Percentiles rank a stretch among this genome's conserved stretches.
phyloP scores from a whole-genome alignment of 164 flowering plant species.

The Buxus sempervirens region DNA sequence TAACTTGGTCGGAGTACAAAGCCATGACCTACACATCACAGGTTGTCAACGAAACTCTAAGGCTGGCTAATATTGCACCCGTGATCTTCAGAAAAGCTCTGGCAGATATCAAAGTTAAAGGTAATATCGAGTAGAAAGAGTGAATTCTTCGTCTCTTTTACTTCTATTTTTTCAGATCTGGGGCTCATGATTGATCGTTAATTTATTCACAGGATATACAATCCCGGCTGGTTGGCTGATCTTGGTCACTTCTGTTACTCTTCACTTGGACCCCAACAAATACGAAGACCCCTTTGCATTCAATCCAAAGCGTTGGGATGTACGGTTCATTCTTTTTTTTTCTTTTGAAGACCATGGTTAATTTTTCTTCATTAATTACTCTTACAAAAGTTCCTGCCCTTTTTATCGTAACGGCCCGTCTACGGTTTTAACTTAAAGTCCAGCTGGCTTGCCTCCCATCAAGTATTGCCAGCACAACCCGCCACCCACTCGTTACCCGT shows the following conservation, averaged over 20 bases:
- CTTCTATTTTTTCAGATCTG: too few species aligned
- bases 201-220: slow-evolving; percentile 22
- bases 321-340: neutral
- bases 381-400: too few species aligned
- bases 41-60: slow-evolving; percentile 22
- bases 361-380: too few species aligned
- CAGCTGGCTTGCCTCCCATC: too few species aligned
- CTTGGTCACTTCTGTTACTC: slow-evolving; percentile 20
- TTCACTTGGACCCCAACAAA: slow-evolving; percentile 20
- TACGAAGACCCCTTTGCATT: slow-evolving; percentile 28
- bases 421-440: too few species aligned
- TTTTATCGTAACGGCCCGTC: too few species aligned
- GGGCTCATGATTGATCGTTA: neutral
- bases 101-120: slow-evolving; percentile 16
- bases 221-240: slow-evolving; percentile 36
- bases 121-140: neutral
- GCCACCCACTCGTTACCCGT: too few species aligned
- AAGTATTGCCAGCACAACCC: too few species aligned
- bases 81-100: slow-evolving; percentile 16
- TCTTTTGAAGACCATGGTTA: too few species aligned
- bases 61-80: slow-evolving; percentile 12
- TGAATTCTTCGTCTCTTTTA: too few species aligned
- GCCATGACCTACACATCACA: slow-evolving; percentile 25
- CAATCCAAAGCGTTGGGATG: slow-evolving; percentile 37
- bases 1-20: slow-evolving; percentile 35